phyloP scores from a whole-genome alignment of 1,139 yeast species.

The Hyphopichia wangnamkhiaoensis region DNA sequence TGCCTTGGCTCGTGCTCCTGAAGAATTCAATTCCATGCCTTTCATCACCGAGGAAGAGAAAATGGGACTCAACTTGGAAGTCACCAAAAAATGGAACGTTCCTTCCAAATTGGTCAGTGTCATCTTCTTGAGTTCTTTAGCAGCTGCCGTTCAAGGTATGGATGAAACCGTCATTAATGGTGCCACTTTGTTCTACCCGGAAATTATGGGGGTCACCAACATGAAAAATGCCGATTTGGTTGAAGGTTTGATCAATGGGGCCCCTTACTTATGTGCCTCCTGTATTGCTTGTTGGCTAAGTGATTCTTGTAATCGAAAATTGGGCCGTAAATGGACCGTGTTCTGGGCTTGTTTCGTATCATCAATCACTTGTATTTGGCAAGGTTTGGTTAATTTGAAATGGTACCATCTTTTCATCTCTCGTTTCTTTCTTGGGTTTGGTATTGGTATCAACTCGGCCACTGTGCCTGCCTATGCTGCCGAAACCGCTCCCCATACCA shows the following conservation, averaged over 20 bases:
- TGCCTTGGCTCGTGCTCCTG: slow-evolving; percentile 69
- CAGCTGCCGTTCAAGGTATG: slow-evolving; percentile 93
- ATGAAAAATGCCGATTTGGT: slow-evolving; percentile 62
- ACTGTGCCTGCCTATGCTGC: slow-evolving; percentile 83
- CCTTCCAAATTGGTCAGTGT: slow-evolving; percentile 63
- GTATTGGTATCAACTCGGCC: slow-evolving; percentile 78
- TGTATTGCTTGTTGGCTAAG: slow-evolving; percentile 72
- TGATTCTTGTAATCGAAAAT: slow-evolving; percentile 60
- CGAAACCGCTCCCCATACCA: slow-evolving; percentile 74
- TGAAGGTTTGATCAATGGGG: slow-evolving; percentile 74
- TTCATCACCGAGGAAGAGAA: slow-evolving; percentile 63
- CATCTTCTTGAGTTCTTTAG: slow-evolving; percentile 76
- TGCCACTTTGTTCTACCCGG: slow-evolving; percentile 72
- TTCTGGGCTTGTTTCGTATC: slow-evolving; percentile 68
- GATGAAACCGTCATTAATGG: slow-evolving; percentile 89
- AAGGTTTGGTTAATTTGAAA: slow-evolving; percentile 59
- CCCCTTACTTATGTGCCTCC: slow-evolving; percentile 79
- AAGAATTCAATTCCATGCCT: slow-evolving; percentile 57
- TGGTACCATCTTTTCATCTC: slow-evolving; percentile 82
- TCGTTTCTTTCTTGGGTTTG: slow-evolving; percentile 71
- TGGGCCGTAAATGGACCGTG: slow-evolving; percentile 77
- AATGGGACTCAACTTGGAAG: slow-evolving; percentile 50
- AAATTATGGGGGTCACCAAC: slow-evolving; percentile 49
- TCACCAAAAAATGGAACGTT: slow-evolving; percentile 66
- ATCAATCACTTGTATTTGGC: slow-evolving; percentile 72